Conservation (phyloP, 352 stramenopile genomes). For the Phytophthora meadii region DNA sequence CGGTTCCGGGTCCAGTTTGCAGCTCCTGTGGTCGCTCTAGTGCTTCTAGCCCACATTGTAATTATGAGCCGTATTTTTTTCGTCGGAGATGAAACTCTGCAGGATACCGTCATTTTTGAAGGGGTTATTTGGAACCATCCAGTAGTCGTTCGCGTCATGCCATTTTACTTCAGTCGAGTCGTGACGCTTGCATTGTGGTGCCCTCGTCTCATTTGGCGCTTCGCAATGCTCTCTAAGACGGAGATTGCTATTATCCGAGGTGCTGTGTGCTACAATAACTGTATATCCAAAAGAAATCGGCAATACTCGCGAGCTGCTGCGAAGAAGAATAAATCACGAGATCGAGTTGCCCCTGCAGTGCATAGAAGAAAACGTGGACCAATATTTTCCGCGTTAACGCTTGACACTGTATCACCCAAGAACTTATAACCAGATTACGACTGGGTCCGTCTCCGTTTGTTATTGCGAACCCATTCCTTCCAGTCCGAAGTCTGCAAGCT, state of each 20-base stretch:
- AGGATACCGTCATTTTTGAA: slow-evolving; percentile 12
- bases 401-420: neutral
- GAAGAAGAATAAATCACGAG: neutral
- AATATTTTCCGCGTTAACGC: slow-evolving; percentile 5
- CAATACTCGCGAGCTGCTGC: neutral
- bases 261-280: slow-evolving; percentile 34
- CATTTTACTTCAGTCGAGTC: slow-evolving; percentile 23
- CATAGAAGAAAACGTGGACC: neutral
- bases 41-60: slow-evolving; percentile 16
- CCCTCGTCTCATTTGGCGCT: slow-evolving; percentile 26
- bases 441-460: slow-evolving; percentile 30
- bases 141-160: slow-evolving; percentile 21
- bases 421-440: neutral
- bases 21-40: slow-evolving; percentile 10
- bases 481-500: slow-evolving; percentile 27
- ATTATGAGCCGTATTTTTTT: slow-evolving; percentile 22
- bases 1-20: slow-evolving; percentile 18
- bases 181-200: slow-evolving; percentile 29
- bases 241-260: slow-evolving; percentile 29
- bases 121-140: slow-evolving; percentile 3
- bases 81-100: slow-evolving; percentile 10
- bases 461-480: slow-evolving; percentile 41
- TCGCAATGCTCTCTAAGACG: slow-evolving; percentile 14
- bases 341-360: slow-evolving; percentile 7
- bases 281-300: slow-evolving; percentile 7